Base-by-base conservation (phyloP, 768 basidiomycete species). In the Amanita pseudoporphyria region DNA sequence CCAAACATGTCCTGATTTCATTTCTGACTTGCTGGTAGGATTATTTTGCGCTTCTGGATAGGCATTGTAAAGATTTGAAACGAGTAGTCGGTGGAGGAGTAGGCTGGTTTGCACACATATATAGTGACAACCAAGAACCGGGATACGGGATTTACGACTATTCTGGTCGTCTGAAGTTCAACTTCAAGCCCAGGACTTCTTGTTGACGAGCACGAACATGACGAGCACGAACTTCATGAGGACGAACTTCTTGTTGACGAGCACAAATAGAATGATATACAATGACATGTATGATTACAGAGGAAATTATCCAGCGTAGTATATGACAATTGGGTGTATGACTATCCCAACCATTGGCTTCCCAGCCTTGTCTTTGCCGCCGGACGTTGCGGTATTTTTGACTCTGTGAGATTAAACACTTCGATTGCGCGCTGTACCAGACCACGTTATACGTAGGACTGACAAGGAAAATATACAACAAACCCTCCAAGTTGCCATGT, bases 401-500 rank as follows among this genome's bases (percentile, higher is more conserved):
- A 71, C 53, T 83, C 72, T 0, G 64, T 82, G 57, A 97, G 94
- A 28, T 87, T 67, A 67, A 93, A 96, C 0, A 86, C 76, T 53
- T 91, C 78, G 57, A 89, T 96, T 6, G 95, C 92, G 9, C 84
- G 78, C 92, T 95, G 58, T 48, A 46, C 38, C 30, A 39, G 10
- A n/a, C 37, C 14, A 6, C 22, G 24, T 39, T 50, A 37, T 3
- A 14, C 43, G 12, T 13, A 13, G 41, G n/a, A 24, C 26, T 32
- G n/a, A 41, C 16, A 38, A 51, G n/a, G 37, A 10, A 35, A 16
- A 24, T 31, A 30, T 33, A 19, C n/a, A 12, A 62, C 74, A 43
- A 54, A 92, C 94, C 77, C 74, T 67, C 94, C 94, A 99, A 0
- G 84, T 83, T 3, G 79, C 76, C 80, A 87, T 83, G 56, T 95